Base-by-base conservation (phyloP, 2,329 filamentous ascomycete species). In the Neophaeococcomyces mojaviensis region DNA sequence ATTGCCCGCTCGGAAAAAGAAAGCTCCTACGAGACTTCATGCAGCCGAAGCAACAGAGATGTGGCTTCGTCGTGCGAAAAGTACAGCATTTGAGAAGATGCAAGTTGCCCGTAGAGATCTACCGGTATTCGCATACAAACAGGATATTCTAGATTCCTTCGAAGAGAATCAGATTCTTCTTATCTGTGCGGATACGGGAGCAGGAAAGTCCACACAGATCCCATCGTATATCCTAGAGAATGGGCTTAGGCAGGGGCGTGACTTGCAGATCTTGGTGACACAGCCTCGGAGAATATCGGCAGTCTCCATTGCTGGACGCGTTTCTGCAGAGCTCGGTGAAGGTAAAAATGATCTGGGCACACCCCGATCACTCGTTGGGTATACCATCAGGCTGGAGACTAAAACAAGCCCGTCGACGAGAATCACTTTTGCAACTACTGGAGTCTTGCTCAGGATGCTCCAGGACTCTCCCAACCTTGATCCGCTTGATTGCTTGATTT, bases 391-490 rank as follows among this genome's bases (percentile, higher is more conserved):
- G 15, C 71, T 98, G 16, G 92, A 98, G 64, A 86, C 88, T 39
- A 94, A 94, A 58, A 85, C 84, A 0, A 84, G 82, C 13, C 77
- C 81, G 24, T 82, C 88, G 56, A 97, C 89, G 2, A 77, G 87
- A 42, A 77, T 98, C 20, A 80, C 97, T 4, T 98, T 88, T 65
- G 92, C 92, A 19, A 71, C 79, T 19, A 79, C 80, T 36, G 81
- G 92, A 69, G 94, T 98, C 48, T 88, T 98, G n/a, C 86, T 98
- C 73, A 82, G 92, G 22, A 97, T 98, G 90, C 74, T 98, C 12
- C 92, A 98, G 64, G 83, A 84, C 7, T 86, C 87, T 0, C 85
- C 88, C 53, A 85, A 94, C 46, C 77, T 98, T 35, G 78, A 81
- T 47, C 90, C 96, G 53, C 82, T 98, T 43, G 95, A 90, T 0